phyloP scores from a whole-genome alignment of 2,329 filamentous ascomycete genomes.

The Basipetospora sp. region DNA sequence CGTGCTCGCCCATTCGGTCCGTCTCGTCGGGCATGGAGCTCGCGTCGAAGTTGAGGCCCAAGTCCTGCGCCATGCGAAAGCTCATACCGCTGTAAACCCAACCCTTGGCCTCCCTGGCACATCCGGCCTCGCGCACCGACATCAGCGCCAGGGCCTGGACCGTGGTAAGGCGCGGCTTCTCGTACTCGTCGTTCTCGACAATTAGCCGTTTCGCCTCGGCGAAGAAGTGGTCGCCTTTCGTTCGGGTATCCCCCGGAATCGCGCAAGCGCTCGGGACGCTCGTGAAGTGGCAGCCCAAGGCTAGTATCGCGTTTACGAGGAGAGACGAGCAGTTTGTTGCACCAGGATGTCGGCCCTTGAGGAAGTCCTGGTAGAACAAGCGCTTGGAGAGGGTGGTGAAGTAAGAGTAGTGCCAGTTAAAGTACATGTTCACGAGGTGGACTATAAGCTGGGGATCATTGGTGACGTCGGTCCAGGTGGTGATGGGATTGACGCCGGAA shows the following conservation, averaged over 20 bases:
- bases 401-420: conserved; percentile 93
- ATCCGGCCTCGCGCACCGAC: conserved; percentile 91
- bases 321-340: conserved; percentile 69
- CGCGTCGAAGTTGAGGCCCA: conserved; percentile 78
- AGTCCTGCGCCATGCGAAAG: conserved; percentile 90
- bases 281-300: conserved; percentile 87
- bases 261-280: conserved; percentile 57
- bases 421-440: conserved; percentile 93
- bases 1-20: conserved; percentile 55
- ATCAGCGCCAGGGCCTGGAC: conserved; percentile 89
- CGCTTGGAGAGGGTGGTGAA: conserved; percentile 81
- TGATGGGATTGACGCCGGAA: conserved; percentile 52
- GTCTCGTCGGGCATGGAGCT: conserved; percentile 45
- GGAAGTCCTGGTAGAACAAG: conserved; percentile 75
- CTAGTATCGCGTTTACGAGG: conserved; percentile 85
- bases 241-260: conserved; percentile 58
- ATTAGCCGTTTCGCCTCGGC: conserved; percentile 82
- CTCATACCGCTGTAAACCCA: conserved; percentile 99
- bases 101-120: conserved; percentile 81
- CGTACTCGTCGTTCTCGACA: conserved; percentile 82
- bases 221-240: conserved; percentile 92
- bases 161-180: conserved; percentile 72
- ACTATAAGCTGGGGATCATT: conserved; percentile 62
- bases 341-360: conserved; percentile 51
- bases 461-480: conserved; percentile 79